Evolutionary conservation across 371 early-diverging fungal species (phyloP).

Genomic region (Mortierella sp.): DNA sequence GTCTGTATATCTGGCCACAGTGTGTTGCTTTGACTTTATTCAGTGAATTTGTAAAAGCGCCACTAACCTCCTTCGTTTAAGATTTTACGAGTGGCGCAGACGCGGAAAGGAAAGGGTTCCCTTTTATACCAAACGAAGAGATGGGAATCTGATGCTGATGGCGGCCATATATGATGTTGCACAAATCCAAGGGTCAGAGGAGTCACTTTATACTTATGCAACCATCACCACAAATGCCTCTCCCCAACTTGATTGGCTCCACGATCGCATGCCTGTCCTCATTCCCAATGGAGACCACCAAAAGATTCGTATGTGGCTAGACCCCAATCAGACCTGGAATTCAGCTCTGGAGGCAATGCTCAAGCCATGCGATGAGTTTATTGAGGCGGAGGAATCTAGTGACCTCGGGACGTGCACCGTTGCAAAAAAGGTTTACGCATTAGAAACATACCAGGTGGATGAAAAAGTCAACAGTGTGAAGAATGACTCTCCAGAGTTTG

Average conservation of each 20-base stretch:
- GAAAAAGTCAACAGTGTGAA: constrained; percentile 52
- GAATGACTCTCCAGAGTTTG: constrained; percentile 46
- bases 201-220: constrained; percentile 63
- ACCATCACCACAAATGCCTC: constrained; percentile 73
- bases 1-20: not conserved
- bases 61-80: constrained; percentile 21
- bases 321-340: constrained; percentile 60
- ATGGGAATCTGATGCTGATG: constrained; percentile 72
- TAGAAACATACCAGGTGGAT: constrained; percentile 55
- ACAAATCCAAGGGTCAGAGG: constrained; percentile 51
- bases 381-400: constrained; percentile 57
- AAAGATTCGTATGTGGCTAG: constrained; percentile 71
- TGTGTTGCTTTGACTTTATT: not conserved
- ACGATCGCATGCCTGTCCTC: constrained; percentile 81
- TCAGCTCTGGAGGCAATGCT: constrained; percentile 59
- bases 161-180: constrained; percentile 71
- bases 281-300: constrained; percentile 65
- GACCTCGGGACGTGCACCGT: not conserved
- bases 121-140: constrained; percentile 69
- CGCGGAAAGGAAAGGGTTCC: constrained; percentile 67
- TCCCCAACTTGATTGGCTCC: constrained; percentile 65
- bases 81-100: constrained; percentile 83
- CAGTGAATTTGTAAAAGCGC: not conserved
- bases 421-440: constrained; percentile 26
- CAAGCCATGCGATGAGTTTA: constrained; percentile 66